Conservation (phyloP, 2,329 filamentous ascomycete species). For the Zalaria obscura region DNA sequence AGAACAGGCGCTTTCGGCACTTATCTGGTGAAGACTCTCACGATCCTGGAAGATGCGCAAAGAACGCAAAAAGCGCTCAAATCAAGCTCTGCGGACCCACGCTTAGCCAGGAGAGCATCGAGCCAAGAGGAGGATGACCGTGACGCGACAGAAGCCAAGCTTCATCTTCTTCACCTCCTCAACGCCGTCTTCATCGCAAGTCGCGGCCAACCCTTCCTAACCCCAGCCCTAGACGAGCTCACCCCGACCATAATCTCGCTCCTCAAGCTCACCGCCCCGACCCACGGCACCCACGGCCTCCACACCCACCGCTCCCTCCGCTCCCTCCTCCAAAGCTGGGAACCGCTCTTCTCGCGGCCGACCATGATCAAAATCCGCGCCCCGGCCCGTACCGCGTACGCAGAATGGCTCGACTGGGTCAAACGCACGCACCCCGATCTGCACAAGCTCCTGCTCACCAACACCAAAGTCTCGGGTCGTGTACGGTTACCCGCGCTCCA, state of each 20-base stretch:
- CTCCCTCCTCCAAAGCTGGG: neutral
- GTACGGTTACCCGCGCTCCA: slow-evolving; percentile 1
- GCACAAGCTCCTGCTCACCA: neutral
- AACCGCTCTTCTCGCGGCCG: neutral
- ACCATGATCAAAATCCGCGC: neutral
- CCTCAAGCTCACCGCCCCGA: neutral
- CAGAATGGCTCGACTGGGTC: neutral
- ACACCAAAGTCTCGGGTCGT: neutral
- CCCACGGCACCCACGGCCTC: neutral
- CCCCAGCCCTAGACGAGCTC: neutral
- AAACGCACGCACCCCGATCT: neutral
- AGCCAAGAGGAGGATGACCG: too few species aligned
- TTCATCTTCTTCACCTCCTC: neutral
- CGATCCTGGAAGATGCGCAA: neutral
- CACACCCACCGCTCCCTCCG: neutral
- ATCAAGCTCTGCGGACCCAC: neutral
- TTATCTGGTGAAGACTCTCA: slow-evolving; percentile 4
- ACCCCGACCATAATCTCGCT: neutral
- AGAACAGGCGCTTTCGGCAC: slow-evolving; percentile 6
- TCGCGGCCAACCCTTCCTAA: neutral
- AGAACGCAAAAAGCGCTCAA: neutral
- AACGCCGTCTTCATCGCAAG: neutral
- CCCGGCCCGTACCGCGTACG: neutral
- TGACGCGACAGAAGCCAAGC: neutral
- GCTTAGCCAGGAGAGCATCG: neutral